Base-by-base conservation (phyloP, 139 green algal species). In the Deuterostichococcus epilithicus region DNA sequence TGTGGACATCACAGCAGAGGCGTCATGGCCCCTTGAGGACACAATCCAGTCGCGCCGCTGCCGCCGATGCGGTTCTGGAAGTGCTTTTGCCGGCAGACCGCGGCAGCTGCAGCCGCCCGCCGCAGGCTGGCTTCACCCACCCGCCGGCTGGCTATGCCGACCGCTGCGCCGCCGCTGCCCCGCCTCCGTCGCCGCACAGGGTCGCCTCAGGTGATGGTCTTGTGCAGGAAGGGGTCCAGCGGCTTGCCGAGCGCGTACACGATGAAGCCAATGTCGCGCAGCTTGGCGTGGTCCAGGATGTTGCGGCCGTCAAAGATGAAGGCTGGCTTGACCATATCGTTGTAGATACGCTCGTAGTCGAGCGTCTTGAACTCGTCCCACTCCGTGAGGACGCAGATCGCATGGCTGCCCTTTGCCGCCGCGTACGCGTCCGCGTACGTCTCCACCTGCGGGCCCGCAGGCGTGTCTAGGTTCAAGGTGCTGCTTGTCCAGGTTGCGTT, bases 301-400 rank as follows among this genome's bases (percentile, higher is more conserved):
- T 98, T 98, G 75, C 96, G 91, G 42, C 96, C 96, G 77, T 99
- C 96, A 85, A 99, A 99, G n/a, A 99, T 77, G 77, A 98, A 99
- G 1, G 96, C 94, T 20, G 96, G 96, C 91, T 99, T 99, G 44
- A 88, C 79, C 96, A 99, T 99, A 72, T 69, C 93, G 81, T 95
- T 91, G 38, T 90, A 92, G 18, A 90, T 90, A 42, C 68, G 60
- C 78, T 91, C 69, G 68, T 83, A 94, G 81, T 94, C 90, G 25
- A 90, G 81, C 13, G 32, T 79, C 87, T 97, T 98, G 90, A 99
- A 99, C 83, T 96, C 87, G 76, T 99, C 96, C 96, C 96, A 99
- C 89, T 99, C 96, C 13, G 96, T 99, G 66, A 99, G 85, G 5
- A 99, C 80, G 77, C 84, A 91, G 28, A 99, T 85, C 42, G 85